Percentiles rank a stretch among this genome's conserved stretches.
These are phyloP conservation scores for Vitis hybrid DNA, from an alignment of 177 flowering plant species.

Conservation along the genomic window DNA sequence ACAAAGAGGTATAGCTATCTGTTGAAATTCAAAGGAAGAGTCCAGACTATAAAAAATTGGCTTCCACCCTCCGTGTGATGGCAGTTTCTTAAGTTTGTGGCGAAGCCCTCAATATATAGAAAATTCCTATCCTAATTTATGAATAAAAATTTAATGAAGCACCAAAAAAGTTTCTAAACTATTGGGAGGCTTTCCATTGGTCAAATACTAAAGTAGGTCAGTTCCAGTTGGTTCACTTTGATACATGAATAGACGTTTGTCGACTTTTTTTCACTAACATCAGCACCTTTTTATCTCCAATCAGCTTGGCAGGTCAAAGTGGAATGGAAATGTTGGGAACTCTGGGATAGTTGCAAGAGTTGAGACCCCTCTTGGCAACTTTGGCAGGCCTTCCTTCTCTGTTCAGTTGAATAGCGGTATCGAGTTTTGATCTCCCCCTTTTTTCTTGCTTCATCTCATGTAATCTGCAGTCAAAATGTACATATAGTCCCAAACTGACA, in stretches of 20 bases:
- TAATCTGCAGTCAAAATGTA: constrained; percentile 14
- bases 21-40: too few species aligned
- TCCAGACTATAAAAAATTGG: too few species aligned
- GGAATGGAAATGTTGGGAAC: constrained; percentile 93
- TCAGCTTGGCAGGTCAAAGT: constrained; percentile 93
- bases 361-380: constrained; percentile 64
- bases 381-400: constrained; percentile 70
- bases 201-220: too few species aligned
- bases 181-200: neutral
- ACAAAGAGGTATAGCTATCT: too few species aligned
- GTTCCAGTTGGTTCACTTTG: neutral
- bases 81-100: too few species aligned
- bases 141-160: too few species aligned
- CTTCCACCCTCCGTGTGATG: too few species aligned
- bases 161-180: too few species aligned
- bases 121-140: too few species aligned
- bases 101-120: too few species aligned
- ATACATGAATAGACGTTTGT: neutral
- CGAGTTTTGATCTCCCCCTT: constrained; percentile 54
- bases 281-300: neutral
- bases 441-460: neutral
- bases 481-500: constrained; percentile 18
- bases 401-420: constrained; percentile 81
- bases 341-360: constrained; percentile 71
- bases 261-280: neutral